A percentile compares a stretch with the other conserved stretches of the same genome.
These are phyloP conservation scores for Naganishia vishniacii DNA, from an alignment of 768 basidiomycete genomes.

Conservation along the genomic window DNA sequence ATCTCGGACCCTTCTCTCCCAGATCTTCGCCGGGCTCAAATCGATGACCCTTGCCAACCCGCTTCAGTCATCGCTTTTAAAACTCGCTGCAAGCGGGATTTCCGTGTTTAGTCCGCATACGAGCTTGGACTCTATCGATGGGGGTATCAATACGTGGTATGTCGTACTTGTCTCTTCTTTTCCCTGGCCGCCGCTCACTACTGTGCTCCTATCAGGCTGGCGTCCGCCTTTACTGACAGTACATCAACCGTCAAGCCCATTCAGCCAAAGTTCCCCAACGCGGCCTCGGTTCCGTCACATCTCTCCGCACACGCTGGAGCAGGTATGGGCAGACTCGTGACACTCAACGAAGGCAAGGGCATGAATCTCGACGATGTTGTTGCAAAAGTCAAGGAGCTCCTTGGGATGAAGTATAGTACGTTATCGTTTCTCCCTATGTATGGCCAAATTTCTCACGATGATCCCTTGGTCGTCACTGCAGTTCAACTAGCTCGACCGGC, in stretches of 20 bases:
- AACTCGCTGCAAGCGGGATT: conserved; percentile 73
- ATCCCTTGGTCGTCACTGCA: conserved; percentile 19
- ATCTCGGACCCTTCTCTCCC: conserved; percentile 18
- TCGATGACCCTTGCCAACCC: conserved; percentile 70
- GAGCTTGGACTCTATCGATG: conserved; percentile 73
- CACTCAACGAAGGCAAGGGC: conserved; percentile 53
- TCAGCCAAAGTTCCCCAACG: conserved; percentile 16
- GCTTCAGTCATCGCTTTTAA: conserved; percentile 71
- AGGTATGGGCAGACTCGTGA: conserved; percentile 66
- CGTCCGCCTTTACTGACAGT: conserved; percentile 33
- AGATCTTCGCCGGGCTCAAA: conserved; percentile 66
- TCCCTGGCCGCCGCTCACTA: neutral
- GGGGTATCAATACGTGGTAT: conserved; percentile 83
- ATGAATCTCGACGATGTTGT: conserved; percentile 61
- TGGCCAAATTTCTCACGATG: neutral
- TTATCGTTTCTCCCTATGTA: neutral
- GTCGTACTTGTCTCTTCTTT: conserved; percentile 2
- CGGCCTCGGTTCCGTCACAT: neutral
- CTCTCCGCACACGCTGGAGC: conserved; percentile 43
- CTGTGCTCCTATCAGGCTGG: conserved; percentile 33
- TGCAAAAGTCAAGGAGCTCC: conserved; percentile 63
- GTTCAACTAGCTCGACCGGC: conserved; percentile 33
- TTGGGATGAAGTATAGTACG: conserved; percentile 61
- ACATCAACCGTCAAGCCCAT: conserved; percentile 21
- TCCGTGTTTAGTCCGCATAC: conserved; percentile 85